A percentile compares a stretch with the other conserved stretches of the same genome.
Conservation (phyloP, 1,139 yeast genomes). For the Meyerozyma sp. region DNA sequence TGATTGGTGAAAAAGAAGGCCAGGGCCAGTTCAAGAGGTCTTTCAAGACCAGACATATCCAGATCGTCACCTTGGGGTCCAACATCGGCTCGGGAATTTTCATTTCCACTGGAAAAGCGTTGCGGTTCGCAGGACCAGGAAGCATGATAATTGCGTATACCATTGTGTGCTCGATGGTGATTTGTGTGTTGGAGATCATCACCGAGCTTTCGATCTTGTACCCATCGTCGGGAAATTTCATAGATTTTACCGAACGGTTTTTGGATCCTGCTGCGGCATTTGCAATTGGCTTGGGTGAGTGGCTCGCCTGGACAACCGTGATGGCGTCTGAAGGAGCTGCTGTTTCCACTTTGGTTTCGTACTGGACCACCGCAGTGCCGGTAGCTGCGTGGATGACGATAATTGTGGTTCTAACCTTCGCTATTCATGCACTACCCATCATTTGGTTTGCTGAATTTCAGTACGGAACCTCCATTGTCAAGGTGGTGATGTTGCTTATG, state of each 20-base stretch:
- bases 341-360: no score
- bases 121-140: constrained; percentile 15
- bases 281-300: not conserved
- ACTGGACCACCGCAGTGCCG: no score
- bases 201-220: constrained; percentile 25
- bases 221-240: constrained; percentile 24
- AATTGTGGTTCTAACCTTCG: no score
- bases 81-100: constrained; percentile 23
- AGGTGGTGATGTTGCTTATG: no score
- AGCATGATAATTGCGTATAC: constrained; percentile 17
- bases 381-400: no score
- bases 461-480: no score
- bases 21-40: no score
- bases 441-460: no score
- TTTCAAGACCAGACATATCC: constrained; percentile 17
- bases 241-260: constrained; percentile 24
- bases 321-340: no score
- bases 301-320: no score
- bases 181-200: constrained; percentile 17
- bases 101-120: constrained; percentile 16
- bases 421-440: no score
- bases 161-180: constrained; percentile 17
- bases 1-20: no score
- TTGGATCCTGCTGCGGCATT: constrained; percentile 20
- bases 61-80: constrained; percentile 27